phyloP scores from a whole-genome alignment of 2,329 filamentous ascomycete species.

The Paracoccidioides brasiliensis region DNA sequence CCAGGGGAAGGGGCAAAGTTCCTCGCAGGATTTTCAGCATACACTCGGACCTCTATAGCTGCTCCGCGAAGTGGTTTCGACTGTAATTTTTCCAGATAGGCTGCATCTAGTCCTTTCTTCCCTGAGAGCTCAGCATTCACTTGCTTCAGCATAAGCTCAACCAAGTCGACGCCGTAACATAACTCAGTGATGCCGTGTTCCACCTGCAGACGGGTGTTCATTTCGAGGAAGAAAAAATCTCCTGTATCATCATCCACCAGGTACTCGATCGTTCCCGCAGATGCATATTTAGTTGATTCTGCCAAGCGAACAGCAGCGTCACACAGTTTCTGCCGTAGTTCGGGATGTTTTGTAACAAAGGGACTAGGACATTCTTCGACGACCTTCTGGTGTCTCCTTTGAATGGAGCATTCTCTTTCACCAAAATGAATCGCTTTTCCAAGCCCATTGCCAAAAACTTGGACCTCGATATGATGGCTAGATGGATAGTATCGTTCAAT shows the following conservation, averaged over 20 bases:
- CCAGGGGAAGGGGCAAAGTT: constrained; percentile 49
- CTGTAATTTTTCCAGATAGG: constrained; percentile 32
- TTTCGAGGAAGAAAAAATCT: constrained; percentile 57
- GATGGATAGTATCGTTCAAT: constrained; percentile 72
- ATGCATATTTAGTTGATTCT: constrained; percentile 53
- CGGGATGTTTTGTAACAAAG: constrained; percentile 40
- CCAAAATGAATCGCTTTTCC: constrained; percentile 73
- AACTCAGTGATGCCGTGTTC: constrained; percentile 47
- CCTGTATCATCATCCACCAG: constrained; percentile 73
- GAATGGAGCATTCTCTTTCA: constrained; percentile 78
- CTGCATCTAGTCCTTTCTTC: constrained; percentile 32
- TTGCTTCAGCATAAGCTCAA: constrained; percentile 44
- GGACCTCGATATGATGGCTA: constrained; percentile 77
- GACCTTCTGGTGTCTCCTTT: constrained; percentile 80
- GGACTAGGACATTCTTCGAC: constrained; percentile 81
- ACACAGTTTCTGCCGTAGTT: constrained; percentile 49
- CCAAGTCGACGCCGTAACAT: constrained; percentile 42
- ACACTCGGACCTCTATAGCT: constrained; percentile 43
- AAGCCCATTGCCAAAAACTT: constrained; percentile 72
- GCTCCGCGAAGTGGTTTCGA: constrained; percentile 31
- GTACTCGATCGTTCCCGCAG: constrained; percentile 81
- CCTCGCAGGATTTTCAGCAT: constrained; percentile 46
- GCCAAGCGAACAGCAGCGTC: constrained; percentile 58
- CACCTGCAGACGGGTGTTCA: constrained; percentile 47
- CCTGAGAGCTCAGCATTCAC: constrained; percentile 38